These are phyloP conservation scores for Fusarium transvaalense DNA, from an alignment of 2,329 filamentous ascomycete genomes.

Conservation along the genomic window DNA sequence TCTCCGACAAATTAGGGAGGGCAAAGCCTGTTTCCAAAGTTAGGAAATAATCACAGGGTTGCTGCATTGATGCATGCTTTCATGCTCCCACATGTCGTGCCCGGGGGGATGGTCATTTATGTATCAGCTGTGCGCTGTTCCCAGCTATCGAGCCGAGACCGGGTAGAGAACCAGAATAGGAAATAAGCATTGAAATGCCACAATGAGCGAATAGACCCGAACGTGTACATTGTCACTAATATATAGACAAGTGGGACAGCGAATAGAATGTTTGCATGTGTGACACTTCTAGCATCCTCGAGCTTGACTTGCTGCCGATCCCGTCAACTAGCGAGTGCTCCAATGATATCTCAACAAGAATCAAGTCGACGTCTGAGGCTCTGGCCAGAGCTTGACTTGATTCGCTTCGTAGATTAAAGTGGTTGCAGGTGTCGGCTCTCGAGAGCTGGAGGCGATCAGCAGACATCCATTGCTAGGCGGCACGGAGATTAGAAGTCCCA, in stretches of 20 bases:
- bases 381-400: not conserved
- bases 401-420: constrained; percentile 21
- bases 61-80: constrained; percentile 12
- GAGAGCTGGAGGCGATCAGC: constrained; percentile 8
- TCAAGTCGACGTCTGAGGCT: constrained; percentile 10
- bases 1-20: not conserved
- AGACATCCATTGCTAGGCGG: not conserved
- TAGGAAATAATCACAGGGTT: not conserved
- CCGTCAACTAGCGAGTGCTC: constrained; percentile 1
- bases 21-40: not conserved
- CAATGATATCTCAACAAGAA: constrained; percentile 12
- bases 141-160: constrained; percentile 20
- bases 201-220: constrained; percentile 27
- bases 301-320: constrained; percentile 13
- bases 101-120: constrained; percentile 35
- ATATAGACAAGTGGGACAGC: constrained; percentile 5
- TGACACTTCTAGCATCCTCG: not conserved
- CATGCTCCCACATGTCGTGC: constrained; percentile 30
- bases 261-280: constrained; percentile 15
- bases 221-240: constrained; percentile 15
- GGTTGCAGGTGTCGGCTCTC: constrained; percentile 28
- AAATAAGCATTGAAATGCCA: constrained; percentile 10
- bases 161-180: constrained; percentile 25
- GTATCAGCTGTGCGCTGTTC: constrained; percentile 33
- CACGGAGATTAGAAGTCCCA: not conserved